Conservation (phyloP, 106 monocot species). For the Platanthera guangdongensis region DNA sequence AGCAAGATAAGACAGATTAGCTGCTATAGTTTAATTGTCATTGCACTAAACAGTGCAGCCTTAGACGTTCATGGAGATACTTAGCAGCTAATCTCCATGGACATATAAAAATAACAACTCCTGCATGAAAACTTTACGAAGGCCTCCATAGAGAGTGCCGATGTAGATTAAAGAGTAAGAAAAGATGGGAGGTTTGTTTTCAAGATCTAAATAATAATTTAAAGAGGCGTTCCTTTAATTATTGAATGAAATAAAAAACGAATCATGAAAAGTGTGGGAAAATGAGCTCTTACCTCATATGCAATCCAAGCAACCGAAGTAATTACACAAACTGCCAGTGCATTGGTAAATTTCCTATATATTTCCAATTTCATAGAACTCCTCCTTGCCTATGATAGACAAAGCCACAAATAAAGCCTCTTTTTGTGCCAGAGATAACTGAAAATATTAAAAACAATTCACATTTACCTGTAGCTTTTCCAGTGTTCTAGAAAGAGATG, state of each 20-base stretch:
- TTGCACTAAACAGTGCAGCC: too few species aligned
- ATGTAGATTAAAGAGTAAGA: neutral
- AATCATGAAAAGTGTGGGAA: neutral
- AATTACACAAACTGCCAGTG: constrained; percentile 77
- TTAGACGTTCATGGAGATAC: too few species aligned
- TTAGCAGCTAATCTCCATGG: too few species aligned
- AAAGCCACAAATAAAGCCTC: constrained; percentile 9
- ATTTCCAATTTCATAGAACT: constrained; percentile 82
- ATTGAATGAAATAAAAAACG: neutral
- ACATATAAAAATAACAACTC: too few species aligned
- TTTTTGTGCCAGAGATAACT: neutral
- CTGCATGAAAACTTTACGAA: too few species aligned
- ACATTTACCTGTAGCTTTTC: constrained; percentile 77
- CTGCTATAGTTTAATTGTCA: too few species aligned
- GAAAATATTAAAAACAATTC: neutral
- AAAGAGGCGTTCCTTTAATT: neutral
- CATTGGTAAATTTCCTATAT: constrained; percentile 95
- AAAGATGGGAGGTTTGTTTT: neutral
- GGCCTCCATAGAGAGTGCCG: too few species aligned
- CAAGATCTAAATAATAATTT: neutral
- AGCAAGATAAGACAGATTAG: too few species aligned
- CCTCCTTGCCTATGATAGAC: constrained; percentile 45
- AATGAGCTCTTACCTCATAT: constrained; percentile 64
- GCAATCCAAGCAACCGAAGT: constrained; percentile 94
- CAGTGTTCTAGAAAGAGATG: constrained; percentile 79